Base-by-base conservation (phyloP, 2,329 filamentous ascomycete species). In the Alternaria atra region DNA sequence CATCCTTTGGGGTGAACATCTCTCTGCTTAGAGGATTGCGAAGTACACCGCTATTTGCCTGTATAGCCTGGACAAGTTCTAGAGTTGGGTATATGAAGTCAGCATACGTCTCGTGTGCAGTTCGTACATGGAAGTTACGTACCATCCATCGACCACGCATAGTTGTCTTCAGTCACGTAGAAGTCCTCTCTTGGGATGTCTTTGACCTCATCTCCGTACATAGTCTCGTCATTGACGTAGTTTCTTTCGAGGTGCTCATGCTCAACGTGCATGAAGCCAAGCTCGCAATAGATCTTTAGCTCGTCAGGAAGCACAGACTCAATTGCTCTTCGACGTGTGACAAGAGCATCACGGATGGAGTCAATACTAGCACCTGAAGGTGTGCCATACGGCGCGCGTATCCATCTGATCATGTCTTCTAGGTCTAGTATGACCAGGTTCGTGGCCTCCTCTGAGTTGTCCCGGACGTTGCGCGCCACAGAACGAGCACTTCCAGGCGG, bases 161-260 rank as follows among this genome's bases (percentile, higher is more conserved):
- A 80, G n/a, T 76, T 76, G 58, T 80, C 78, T 35, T 79, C 77
- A 0, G 76, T 80, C 30, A 74, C 75, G 39, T 73, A 76, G 58
- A 80, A 78, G 23, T 77, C 73, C 13, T 66, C 66, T 39, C 77
- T 64, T 7, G 72, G 68, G 7, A 80, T 79, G 15, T 74, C 72
- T 40, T 68, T 72, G 15, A 79, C 58, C 7, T 62, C 52, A 35
- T 78, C 73, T 7, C 66, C 69, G 4, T 73, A 61, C 77, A 80
- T 79, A 2, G 77, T 80, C 37, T 77, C 72, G 7, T 66, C 64
- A 51, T 80, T 80, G 43, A 67, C 69, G 55, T 80, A 79, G 23
- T 68, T 73, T n/a, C 67, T 71, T 9, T 69, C 56, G 20, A 79
- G 63, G 25, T 71, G 53, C 56, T 79, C 76, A 29, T 79, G 76